Percentiles rank a stretch among this genome's conserved stretches.
phyloP scores from a whole-genome alignment of 2,329 filamentous ascomycete genomes.

The Rutstroemia sp. region DNA sequence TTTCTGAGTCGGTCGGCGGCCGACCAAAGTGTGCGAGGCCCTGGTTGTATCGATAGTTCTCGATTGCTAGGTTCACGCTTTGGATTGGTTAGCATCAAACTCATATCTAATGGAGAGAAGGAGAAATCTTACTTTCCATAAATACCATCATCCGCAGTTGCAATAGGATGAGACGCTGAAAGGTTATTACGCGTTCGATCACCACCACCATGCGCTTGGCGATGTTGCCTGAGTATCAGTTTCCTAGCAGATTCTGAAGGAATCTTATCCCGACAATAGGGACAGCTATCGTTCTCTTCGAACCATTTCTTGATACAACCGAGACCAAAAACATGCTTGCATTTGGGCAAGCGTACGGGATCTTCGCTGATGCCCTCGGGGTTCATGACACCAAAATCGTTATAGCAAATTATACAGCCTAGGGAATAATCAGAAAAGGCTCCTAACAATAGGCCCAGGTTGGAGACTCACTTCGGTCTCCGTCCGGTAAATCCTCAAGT shows the following conservation, averaged over 20 bases:
- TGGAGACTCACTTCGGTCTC: constrained; percentile 25
- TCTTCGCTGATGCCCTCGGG: constrained; percentile 51
- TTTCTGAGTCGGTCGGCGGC: constrained; percentile 18
- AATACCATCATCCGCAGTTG: not conserved
- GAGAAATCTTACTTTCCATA: too few relatives aligned
- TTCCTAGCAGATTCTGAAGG: constrained; percentile 36
- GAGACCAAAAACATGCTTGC: constrained; percentile 57
- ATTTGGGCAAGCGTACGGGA: constrained; percentile 51
- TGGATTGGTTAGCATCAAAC: not conserved
- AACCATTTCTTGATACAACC: constrained; percentile 61
- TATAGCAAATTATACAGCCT: constrained; percentile 60
- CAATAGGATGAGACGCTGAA: not conserved
- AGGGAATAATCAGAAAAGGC: constrained; percentile 11
- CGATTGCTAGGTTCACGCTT: not conserved
- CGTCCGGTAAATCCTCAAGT: constrained; percentile 20
- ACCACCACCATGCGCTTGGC: not conserved
- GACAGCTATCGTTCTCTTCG: constrained; percentile 53
- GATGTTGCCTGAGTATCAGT: constrained; percentile 8
- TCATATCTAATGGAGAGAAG: too few relatives aligned
- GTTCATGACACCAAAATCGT: constrained; percentile 48
- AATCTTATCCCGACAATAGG: constrained; percentile 56
- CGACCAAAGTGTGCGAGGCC: constrained; percentile 1
- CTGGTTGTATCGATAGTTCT: not conserved
- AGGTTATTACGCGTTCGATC: not conserved
- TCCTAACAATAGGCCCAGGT: not conserved